These are phyloP conservation scores for Cutaneotrichosporon sp. DNA, from an alignment of 1,284 basidiomycete genomes.

Conservation along the genomic window DNA sequence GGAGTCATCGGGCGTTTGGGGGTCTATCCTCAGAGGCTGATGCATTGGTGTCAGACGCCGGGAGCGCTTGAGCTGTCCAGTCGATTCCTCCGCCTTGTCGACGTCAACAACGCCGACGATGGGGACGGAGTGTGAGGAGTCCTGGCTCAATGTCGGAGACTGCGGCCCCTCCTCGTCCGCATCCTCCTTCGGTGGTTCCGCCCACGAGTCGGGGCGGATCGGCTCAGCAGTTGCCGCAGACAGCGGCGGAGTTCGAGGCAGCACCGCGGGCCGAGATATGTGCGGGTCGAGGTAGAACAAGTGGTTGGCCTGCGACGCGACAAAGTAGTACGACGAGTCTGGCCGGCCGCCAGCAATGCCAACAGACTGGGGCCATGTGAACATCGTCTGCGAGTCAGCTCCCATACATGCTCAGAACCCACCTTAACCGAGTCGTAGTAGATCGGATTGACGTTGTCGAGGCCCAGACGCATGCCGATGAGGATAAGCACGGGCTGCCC, in stretches of 20 bases:
- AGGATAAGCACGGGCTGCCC: constrained; percentile 79
- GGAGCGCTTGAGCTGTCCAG: neutral
- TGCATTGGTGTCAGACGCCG: constrained; percentile 1
- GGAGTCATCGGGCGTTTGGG: neutral
- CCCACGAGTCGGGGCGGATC: neutral
- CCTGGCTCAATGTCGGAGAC: neutral
- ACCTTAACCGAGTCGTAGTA: constrained; percentile 91
- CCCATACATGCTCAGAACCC: neutral
- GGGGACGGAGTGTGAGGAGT: constrained; percentile 3
- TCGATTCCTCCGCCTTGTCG: constrained; percentile 19
- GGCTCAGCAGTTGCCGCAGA: constrained; percentile 2
- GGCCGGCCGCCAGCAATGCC: constrained; percentile 95
- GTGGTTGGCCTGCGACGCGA: constrained; percentile 81
- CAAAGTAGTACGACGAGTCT: constrained; percentile 94
- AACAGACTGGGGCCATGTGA: constrained; percentile 89
- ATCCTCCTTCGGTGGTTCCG: constrained; percentile 6
- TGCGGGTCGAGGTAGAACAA: constrained; percentile 97
- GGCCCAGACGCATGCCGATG: constrained; percentile 77
- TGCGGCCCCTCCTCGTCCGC: constrained; percentile 6
- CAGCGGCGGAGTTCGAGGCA: constrained; percentile 61
- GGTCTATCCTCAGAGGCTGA: constrained; percentile 1
- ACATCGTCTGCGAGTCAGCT: constrained; percentile 60
- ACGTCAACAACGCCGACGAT: constrained; percentile 36
- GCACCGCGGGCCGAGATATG: constrained; percentile 74
- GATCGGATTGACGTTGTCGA: constrained; percentile 90